A percentile compares a stretch with the other conserved stretches of the same genome.
Conservation (phyloP, 306 rosid species). For the Dalbergia cochinchinensis region DNA sequence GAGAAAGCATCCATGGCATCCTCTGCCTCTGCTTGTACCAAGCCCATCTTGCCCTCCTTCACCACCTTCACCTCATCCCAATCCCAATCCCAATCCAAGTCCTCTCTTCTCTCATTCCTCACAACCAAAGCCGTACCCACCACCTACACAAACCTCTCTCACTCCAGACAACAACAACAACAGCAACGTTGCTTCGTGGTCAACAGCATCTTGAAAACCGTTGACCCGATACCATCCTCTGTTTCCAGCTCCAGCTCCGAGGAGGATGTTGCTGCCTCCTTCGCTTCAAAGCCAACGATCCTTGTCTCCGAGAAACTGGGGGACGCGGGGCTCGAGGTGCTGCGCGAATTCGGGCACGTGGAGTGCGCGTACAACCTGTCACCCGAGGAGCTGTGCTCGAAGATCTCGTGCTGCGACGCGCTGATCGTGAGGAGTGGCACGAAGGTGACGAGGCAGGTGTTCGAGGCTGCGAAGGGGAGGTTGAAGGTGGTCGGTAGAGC, state of each 20-base stretch:
- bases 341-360: conserved; percentile 67
- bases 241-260: background rate
- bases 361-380: conserved; percentile 70
- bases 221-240: conserved; percentile 19
- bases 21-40: conserved; percentile 54
- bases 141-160: conserved; percentile 45
- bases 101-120: conserved; percentile 57
- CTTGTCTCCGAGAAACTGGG: conserved; percentile 89
- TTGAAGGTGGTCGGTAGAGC: conserved; percentile 95
- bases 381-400: conserved; percentile 65
- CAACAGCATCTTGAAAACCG: conserved; percentile 53
- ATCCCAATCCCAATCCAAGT: conserved; percentile 22
- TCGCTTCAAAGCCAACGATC: conserved; percentile 54
- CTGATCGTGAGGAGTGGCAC: conserved; percentile 89
- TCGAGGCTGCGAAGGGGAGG: conserved; percentile 74
- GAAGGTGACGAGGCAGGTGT: conserved; percentile 72
- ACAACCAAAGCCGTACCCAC: conserved; percentile 37
- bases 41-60: conserved; percentile 38
- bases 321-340: conserved; percentile 72
- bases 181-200: conserved; percentile 39
- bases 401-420: conserved; percentile 81
- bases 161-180: background rate
- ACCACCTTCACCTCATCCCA: conserved; percentile 8
- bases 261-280: background rate
- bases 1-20: conserved; percentile 58